Conservation (phyloP, 2,329 filamentous ascomycete species). For the Xylaria sp. region DNA sequence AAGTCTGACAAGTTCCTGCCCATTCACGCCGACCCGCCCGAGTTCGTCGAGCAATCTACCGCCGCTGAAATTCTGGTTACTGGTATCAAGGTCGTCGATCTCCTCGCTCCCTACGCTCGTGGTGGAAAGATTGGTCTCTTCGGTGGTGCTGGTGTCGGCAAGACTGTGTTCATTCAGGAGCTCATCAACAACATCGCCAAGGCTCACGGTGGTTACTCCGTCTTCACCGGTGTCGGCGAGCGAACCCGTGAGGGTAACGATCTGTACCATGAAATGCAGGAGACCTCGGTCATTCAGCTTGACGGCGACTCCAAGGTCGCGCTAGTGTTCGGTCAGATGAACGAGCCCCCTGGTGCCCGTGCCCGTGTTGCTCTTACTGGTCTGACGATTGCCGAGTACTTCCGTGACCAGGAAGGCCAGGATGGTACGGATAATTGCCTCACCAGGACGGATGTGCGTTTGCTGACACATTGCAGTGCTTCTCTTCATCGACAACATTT, state of each 20-base stretch:
- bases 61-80: slow-evolving; percentile 95
- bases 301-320: slow-evolving; percentile 99
- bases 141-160: slow-evolving; percentile 99
- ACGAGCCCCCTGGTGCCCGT: slow-evolving; percentile 99
- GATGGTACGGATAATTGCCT: slow-evolving; percentile 63
- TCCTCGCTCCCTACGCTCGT: slow-evolving; percentile 98
- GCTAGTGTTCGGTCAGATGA: slow-evolving; percentile 99
- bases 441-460: background rate
- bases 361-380: slow-evolving; percentile 99
- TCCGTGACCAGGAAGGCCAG: slow-evolving; percentile 77
- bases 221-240: slow-evolving; percentile 99
- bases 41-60: slow-evolving; percentile 95
- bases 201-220: slow-evolving; percentile 99
- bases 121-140: slow-evolving; percentile 99
- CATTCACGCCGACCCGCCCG: slow-evolving; percentile 92
- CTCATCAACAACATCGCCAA: slow-evolving; percentile 99
- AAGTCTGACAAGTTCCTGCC: slow-evolving; percentile 85
- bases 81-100: slow-evolving; percentile 99
- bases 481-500: slow-evolving; percentile 99
- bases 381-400: slow-evolving; percentile 79
- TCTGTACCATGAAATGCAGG: slow-evolving; percentile 99
- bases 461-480: slow-evolving; percentile 63
- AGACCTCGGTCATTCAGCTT: slow-evolving; percentile 98
- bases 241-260: slow-evolving; percentile 99
- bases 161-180: slow-evolving; percentile 99